Evolutionary conservation across 73 alveolate genomes (phyloP).

Genomic region (Tetrahymena elliotti): DNA sequence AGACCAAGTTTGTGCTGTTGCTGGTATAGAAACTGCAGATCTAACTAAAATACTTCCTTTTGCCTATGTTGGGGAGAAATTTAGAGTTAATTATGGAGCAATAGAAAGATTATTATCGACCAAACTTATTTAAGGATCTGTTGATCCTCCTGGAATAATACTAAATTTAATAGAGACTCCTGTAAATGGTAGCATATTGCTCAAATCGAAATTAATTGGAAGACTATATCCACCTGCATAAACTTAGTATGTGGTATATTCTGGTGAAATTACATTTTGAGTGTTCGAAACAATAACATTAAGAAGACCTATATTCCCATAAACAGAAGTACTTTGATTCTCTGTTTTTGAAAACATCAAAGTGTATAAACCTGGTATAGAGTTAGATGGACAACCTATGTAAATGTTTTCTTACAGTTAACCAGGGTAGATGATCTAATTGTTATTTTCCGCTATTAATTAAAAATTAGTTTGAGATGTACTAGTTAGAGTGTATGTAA

Average conservation of each 20-base stretch:
- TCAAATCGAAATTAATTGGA: background rate
- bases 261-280: background rate
- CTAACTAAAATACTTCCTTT: background rate
- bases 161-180: background rate
- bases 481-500: background rate
- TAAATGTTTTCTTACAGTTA: background rate
- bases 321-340: background rate
- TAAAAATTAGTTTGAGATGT: background rate
- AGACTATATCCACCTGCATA: background rate
- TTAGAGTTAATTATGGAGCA: background rate
- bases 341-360: background rate
- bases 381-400: background rate
- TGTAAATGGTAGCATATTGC: background rate
- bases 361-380: background rate
- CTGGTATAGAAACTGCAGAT: background rate
- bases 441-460: background rate
- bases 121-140: background rate
- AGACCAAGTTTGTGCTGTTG: background rate
- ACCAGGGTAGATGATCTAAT: background rate
- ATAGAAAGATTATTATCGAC: background rate
- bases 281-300: background rate
- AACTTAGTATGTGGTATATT: background rate
- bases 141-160: background rate
- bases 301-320: background rate
- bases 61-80: background rate